phyloP scores from a whole-genome alignment of 306 rosid species.

The Hippophae tibetana region DNA sequence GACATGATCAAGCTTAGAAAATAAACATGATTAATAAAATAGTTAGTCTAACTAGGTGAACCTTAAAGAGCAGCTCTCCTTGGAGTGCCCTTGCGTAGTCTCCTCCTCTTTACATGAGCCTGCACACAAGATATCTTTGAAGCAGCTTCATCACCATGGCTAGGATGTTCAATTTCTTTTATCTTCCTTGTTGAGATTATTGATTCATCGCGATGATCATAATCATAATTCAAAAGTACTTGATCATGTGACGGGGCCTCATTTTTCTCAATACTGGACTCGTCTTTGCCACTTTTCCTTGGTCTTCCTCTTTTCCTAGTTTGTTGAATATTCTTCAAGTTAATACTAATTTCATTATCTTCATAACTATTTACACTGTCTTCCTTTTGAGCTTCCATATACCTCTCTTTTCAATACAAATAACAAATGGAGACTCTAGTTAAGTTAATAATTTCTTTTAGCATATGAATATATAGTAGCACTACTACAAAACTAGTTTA shows the following conservation, averaged over 20 bases:
- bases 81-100: neutral
- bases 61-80: neutral
- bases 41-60: neutral
- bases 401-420: neutral
- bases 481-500: too few species aligned
- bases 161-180: neutral
- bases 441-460: too few species aligned
- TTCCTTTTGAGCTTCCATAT: slow-evolving; percentile 3
- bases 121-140: neutral
- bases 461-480: too few species aligned
- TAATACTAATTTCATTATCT: neutral
- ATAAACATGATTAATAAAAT: neutral
- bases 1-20: too few species aligned
- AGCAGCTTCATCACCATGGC: neutral
- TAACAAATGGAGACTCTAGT: neutral
- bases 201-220: neutral
- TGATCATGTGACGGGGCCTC: neutral
- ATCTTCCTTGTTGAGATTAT: neutral
- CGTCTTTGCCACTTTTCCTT: neutral
- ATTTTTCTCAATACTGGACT: neutral
- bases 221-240: neutral
- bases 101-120: neutral
- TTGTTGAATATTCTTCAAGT: neutral
- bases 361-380: slow-evolving; percentile 14
- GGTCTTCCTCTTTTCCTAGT: neutral